phyloP scores from a whole-genome alignment of 1,284 basidiomycete genomes.

The Trametes hirsuta region DNA sequence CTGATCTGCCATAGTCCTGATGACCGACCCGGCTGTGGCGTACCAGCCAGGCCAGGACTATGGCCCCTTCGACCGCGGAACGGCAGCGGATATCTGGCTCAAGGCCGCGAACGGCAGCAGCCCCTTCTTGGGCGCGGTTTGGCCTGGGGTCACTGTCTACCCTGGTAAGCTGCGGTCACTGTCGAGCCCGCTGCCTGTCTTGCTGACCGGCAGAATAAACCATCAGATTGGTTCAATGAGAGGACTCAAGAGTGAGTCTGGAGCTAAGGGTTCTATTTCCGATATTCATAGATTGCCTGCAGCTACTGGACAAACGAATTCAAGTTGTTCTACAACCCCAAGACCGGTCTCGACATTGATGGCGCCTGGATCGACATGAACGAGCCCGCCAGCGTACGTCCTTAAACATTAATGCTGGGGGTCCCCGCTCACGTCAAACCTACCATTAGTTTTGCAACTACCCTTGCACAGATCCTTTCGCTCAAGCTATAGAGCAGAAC shows the following conservation, averaged over 20 bases:
- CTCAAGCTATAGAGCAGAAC: slow-evolving; percentile 51
- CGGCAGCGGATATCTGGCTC: slow-evolving; percentile 58
- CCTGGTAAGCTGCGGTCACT: slow-evolving; percentile 43
- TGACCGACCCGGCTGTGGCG: slow-evolving; percentile 75
- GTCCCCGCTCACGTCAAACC: background rate
- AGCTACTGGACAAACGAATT: slow-evolving; percentile 74
- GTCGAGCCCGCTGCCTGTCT: no score
- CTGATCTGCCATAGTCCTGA: slow-evolving; percentile 50
- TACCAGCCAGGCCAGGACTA: slow-evolving; percentile 52
- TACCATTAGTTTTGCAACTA: slow-evolving; percentile 55
- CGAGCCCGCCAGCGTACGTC: slow-evolving; percentile 59
- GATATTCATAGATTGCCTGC: background rate
- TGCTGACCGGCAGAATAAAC: slow-evolving; percentile 30
- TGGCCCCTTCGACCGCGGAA: slow-evolving; percentile 59
- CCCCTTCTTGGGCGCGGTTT: slow-evolving; percentile 60
- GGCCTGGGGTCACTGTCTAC: slow-evolving; percentile 72
- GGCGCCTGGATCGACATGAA: slow-evolving; percentile 79
- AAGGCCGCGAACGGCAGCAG: slow-evolving; percentile 63
- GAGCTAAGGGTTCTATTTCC: background rate
- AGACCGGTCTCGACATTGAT: slow-evolving; percentile 64
- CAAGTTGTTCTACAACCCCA: slow-evolving; percentile 56
- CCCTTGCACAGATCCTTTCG: slow-evolving; percentile 60
- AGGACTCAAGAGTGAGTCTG: slow-evolving; percentile 48
- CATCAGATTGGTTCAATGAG: slow-evolving; percentile 66
- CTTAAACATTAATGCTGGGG: background rate